Conservation (phyloP, 306 rosid species). For the Gleditsia sinensis region DNA sequence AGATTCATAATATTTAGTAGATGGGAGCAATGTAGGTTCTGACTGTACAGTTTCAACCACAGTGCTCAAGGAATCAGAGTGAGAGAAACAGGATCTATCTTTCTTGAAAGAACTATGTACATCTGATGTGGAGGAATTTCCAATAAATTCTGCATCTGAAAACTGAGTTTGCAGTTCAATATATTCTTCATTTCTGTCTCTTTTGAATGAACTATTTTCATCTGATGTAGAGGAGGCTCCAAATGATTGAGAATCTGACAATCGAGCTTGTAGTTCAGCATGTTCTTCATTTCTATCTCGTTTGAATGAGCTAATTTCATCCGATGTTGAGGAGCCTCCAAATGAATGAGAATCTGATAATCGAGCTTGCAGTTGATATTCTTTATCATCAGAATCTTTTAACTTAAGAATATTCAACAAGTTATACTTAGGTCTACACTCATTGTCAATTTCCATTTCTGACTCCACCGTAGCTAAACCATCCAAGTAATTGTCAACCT, state of each 20-base stretch:
- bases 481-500: constrained; percentile 86
- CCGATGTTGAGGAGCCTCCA: constrained; percentile 65
- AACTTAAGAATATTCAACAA: constrained; percentile 40
- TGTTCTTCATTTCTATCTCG: constrained; percentile 44
- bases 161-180: constrained; percentile 29
- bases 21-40: constrained; percentile 37
- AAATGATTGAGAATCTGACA: constrained; percentile 30
- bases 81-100: constrained; percentile 48
- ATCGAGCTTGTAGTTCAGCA: constrained; percentile 26
- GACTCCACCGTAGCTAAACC: constrained; percentile 79
- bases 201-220: constrained; percentile 32
- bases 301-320: constrained; percentile 58
- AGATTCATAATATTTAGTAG: constrained; percentile 35
- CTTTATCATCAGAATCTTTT: constrained; percentile 56
- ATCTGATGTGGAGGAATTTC: constrained; percentile 24
- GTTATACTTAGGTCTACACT: constrained; percentile 49
- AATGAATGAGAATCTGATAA: constrained; percentile 66
- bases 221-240: constrained; percentile 36
- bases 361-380: constrained; percentile 53
- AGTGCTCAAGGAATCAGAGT: constrained; percentile 49
- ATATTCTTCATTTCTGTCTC: constrained; percentile 28
- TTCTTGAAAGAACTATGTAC: constrained; percentile 36
- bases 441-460: constrained; percentile 72
- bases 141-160: constrained; percentile 36
- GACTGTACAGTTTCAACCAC: constrained; percentile 42